These are phyloP conservation scores for Dictyostelium brefeldianum DNA, from an alignment of 78 protist species.

Conservation along the genomic window DNA sequence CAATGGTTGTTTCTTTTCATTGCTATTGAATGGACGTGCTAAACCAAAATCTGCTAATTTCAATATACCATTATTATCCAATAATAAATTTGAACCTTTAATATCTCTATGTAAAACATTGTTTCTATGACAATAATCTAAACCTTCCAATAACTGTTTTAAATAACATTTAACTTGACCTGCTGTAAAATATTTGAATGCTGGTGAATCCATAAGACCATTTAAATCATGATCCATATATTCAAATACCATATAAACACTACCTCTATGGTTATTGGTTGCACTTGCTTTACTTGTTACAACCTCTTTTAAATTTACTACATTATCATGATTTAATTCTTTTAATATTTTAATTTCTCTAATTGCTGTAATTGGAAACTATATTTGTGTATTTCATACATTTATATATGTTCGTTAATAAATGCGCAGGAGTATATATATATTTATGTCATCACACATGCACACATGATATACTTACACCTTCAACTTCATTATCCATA, in stretches of 20 bases:
- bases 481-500: slow-evolving; percentile 94
- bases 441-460: not conserved
- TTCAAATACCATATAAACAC: slow-evolving; percentile 94
- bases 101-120: slow-evolving; percentile 94
- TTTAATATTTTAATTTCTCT: slow-evolving; percentile 95
- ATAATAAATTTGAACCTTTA: slow-evolving; percentile 79
- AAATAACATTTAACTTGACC: slow-evolving; percentile 93
- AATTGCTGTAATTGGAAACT: slow-evolving; percentile 97
- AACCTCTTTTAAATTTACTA: slow-evolving; percentile 84
- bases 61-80: slow-evolving; percentile 85
- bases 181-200: slow-evolving; percentile 36
- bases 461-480: slow-evolving; percentile 61
- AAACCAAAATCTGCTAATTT: slow-evolving; percentile 94
- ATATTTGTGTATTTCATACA: not conserved
- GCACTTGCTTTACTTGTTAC: slow-evolving; percentile 64
- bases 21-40: slow-evolving; percentile 82
- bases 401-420: not conserved
- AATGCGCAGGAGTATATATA: not conserved
- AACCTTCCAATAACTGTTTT: slow-evolving; percentile 90
- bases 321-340: slow-evolving; percentile 86
- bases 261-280: slow-evolving; percentile 51
- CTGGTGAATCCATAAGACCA: slow-evolving; percentile 85
- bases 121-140: slow-evolving; percentile 87
- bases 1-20: slow-evolving; percentile 28
- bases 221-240: slow-evolving; percentile 93